Evolutionary conservation across 192 early-diverging fungal genomes (phyloP).

Genomic region (Haplosporangium gracile): DNA sequence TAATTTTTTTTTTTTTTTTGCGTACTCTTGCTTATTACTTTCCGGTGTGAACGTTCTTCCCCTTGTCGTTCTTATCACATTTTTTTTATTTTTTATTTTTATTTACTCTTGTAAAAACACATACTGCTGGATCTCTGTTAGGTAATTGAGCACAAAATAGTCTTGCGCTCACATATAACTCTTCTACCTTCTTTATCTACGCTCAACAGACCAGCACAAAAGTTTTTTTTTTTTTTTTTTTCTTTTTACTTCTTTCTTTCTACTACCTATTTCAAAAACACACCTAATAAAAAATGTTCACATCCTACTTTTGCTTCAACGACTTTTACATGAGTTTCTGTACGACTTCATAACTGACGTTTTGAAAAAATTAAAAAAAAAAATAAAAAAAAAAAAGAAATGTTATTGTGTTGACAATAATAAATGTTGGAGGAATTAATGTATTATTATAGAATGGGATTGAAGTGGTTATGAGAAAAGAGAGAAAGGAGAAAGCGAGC

Average conservation of each 20-base stretch:
- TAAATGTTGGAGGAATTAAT: too few species aligned
- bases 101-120: not conserved
- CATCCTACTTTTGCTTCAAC: not conserved
- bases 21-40: not conserved
- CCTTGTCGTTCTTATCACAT: not conserved
- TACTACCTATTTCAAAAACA: not conserved
- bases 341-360: too few species aligned
- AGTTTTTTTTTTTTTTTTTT: not conserved
- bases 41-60: not conserved
- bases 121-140: not conserved
- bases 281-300: slow-evolving; percentile 9
- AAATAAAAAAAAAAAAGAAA: too few species aligned
- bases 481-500: too few species aligned
- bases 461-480: too few species aligned
- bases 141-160: not conserved
- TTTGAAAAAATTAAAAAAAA: not conserved
- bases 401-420: not conserved
- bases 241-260: not conserved
- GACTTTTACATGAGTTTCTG: not conserved
- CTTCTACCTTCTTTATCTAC: not conserved
- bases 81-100: not conserved
- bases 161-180: not conserved
- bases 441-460: too few species aligned
- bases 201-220: not conserved
- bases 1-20: not conserved